Evolutionary conservation across 192 early-diverging fungal species (phyloP), one percentile per base, ranked within the genome.

Genomic region (Linnemannia exigua): DNA sequence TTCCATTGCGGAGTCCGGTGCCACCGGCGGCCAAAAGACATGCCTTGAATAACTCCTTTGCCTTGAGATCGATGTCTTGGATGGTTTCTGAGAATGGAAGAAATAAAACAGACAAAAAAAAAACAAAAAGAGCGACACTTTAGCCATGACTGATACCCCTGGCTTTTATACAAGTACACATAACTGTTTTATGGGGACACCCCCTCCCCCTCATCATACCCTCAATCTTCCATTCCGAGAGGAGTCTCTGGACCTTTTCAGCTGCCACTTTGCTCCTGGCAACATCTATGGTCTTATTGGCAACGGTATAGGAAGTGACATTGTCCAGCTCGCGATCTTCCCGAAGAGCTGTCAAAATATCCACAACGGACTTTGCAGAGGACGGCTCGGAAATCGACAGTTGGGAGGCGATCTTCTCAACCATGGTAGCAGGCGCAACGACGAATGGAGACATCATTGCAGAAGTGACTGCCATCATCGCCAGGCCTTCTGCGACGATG

Each of bases 401-500:
- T 28, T 82, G 82, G 8, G 73, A 73, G 41, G 82, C 86, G 1
- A 74, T 51, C 15, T 81, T 75, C 9, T 72, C 68, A 17, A 61
- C 76, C 11, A 20, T 22, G 38, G 66, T 61, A 2, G 46, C 47
- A 48, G 88, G 84, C 0, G 46, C 50, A 15, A 70, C 70, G 14
- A 83, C 36, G 15, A 89, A 38, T 1, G 75, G 33, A 28, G 58
- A 20, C 76, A 90, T 86, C 37, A 61, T 50, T 0, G 38, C 20
- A 3, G 80, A 76, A 25, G 91, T 90, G 7, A 90, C 78, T 36
- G 90, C 90, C 14, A 81, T 80, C 88, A 90, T 87, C 1, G 91
- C 89, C 36, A 93, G 76, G 5, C 91, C 93, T 38, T 87, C 89
- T 14, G 90, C 92, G 11, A 89, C 81, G 44, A 91, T 87, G 41